Evolutionary conservation across 805 yeast genomes (phyloP), one percentile per base, ranked within the genome.

Genomic region (Suhomyces faveliae): DNA sequence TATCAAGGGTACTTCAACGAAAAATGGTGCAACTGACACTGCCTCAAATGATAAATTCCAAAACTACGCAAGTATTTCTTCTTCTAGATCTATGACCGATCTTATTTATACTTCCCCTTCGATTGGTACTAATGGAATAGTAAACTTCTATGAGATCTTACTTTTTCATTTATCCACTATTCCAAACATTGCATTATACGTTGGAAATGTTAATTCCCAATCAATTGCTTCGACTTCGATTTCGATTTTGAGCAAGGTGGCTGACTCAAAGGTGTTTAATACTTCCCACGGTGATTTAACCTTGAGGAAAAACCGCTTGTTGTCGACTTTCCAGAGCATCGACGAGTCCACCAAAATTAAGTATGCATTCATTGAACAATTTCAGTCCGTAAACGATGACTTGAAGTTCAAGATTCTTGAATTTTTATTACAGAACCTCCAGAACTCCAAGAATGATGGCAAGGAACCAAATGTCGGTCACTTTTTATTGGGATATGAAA

Each of bases 261-360:
- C 86, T 0, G 54, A 61, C 10, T 72, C 83, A 0, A 64, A 78
- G 10, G 74, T 74, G 40, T 84, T 85, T 57, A 65, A 60, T 9
- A 50, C 46, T 22, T 49, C 51, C 27, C 33, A 59, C 9, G 48
- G 42, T 37, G 66, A 63, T 29, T 51, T 57, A 7, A 59, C 74
- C 9, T 61, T 79, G 29, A 66, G 75, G 8, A 79, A 74, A 45
- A 84, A 83, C 51, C 80, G 90, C 53, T 66, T 92, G 11, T 64
- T 91, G 41, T 82, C 89, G 0, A 75, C 87, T 33, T 76, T 87
- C 45, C 86, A 84, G 56, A 84, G 90, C 12, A 80, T 87, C 25
- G 88, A 88, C 54, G 97, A 91, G 55, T 81, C 96, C 0, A 70
- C 77, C 1, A 76, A 91, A 53, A 86, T 92, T 33, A 80, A 86